Percentiles rank a stretch among this genome's conserved stretches.
phyloP scores from a whole-genome alignment of 164 flowering plant species.

The Chimonanthus salicifolius region DNA sequence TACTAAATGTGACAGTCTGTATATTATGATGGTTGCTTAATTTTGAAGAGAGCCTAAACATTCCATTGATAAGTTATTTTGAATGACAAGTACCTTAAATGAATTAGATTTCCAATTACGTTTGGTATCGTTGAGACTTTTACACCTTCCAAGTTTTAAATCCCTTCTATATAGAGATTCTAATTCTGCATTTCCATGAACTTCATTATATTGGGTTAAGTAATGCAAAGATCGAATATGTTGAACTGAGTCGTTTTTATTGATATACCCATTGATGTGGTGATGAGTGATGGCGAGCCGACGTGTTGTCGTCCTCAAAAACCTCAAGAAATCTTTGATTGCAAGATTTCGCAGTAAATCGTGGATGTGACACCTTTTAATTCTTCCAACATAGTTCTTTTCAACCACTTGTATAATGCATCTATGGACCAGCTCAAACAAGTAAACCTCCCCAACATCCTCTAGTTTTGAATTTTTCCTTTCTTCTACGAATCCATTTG shows the following conservation, averaged over 20 bases:
- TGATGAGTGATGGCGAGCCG: background rate
- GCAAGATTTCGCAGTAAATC: conserved; percentile 9
- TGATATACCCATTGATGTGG: background rate
- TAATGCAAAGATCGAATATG: too few relatives aligned
- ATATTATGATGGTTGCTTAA: conserved; percentile 6
- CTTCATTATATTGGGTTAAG: too few relatives aligned
- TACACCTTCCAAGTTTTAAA: background rate
- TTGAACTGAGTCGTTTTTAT: background rate
- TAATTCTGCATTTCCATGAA: too few relatives aligned
- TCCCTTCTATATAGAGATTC: background rate
- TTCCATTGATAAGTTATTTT: background rate
- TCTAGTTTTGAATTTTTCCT: conserved; percentile 4
- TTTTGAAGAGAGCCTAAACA: background rate
- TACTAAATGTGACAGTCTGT: background rate
- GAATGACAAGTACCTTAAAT: conserved; percentile 9
- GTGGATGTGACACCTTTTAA: conserved; percentile 3
- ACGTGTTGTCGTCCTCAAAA: background rate
- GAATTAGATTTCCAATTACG: too few relatives aligned
- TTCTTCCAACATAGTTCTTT: background rate
- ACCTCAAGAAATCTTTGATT: conserved; percentile 4
- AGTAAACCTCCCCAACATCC: conserved; percentile 14
- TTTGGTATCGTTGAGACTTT: too few relatives aligned
- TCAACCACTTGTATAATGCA: conserved; percentile 9
- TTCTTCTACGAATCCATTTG: conserved; percentile 4
- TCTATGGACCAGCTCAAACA: conserved; percentile 13